Percentiles rank a stretch among this genome's conserved stretches.
Evolutionary conservation across 2,329 filamentous ascomycete species (phyloP).

Genomic region (Trichoderma sp.): DNA sequence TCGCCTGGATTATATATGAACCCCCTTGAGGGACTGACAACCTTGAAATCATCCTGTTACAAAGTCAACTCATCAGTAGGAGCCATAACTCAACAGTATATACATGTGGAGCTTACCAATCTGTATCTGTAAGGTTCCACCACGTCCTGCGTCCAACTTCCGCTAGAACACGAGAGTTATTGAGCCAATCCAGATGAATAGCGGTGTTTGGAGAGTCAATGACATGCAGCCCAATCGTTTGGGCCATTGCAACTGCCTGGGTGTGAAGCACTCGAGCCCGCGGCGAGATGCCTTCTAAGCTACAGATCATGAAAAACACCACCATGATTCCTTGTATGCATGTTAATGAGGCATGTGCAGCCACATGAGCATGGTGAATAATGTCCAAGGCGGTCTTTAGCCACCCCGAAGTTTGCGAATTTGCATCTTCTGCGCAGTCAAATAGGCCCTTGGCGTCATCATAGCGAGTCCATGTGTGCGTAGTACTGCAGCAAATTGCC

Average conservation of each 20-base stretch:
- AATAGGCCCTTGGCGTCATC: conserved; percentile 38
- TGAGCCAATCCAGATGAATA: conserved; percentile 27
- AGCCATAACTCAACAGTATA: not conserved
- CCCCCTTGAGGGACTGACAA: conserved; percentile 43
- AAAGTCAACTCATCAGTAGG: not conserved
- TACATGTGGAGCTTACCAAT: conserved; percentile 40
- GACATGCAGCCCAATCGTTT: conserved; percentile 45
- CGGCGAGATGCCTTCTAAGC: conserved; percentile 44
- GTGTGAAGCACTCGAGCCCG: conserved; percentile 40
- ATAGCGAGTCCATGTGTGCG: conserved; percentile 39
- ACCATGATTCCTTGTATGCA: conserved; percentile 45
- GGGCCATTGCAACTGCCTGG: conserved; percentile 37
- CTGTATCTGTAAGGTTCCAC: conserved; percentile 49
- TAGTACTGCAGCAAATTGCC: conserved; percentile 39
- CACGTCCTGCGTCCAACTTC: conserved; percentile 49
- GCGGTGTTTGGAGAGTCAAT: conserved; percentile 39
- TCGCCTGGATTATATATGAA: conserved; percentile 43
- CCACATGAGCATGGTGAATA: conserved; percentile 42
- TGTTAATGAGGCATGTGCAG: conserved; percentile 39
- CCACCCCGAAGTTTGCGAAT: conserved; percentile 41
- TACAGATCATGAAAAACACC: conserved; percentile 45
- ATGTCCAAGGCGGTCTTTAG: conserved; percentile 42
- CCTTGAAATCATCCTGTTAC: conserved; percentile 43
- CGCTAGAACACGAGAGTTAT: conserved; percentile 34
- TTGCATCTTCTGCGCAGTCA: conserved; percentile 36